phyloP scores from a whole-genome alignment of 2,329 filamentous ascomycete genomes.

The Penicillium rolfsii region DNA sequence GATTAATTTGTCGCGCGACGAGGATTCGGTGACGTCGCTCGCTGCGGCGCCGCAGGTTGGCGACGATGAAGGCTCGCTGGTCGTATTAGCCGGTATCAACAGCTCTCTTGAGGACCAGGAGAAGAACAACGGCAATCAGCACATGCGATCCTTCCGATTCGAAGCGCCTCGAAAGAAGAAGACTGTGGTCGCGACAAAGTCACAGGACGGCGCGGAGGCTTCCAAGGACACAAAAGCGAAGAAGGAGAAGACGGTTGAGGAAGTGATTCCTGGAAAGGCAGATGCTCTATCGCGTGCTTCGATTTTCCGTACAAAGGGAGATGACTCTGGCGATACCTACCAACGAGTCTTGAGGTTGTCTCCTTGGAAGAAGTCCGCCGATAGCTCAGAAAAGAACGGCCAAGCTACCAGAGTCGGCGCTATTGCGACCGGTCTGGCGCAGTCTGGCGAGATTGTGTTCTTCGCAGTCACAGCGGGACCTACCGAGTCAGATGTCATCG shows the following conservation, averaged over 20 bases:
- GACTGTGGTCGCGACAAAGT: neutral
- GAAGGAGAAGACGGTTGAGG: slow-evolving; percentile 28
- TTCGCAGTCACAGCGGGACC: slow-evolving; percentile 69
- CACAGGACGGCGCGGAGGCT: slow-evolving; percentile 22
- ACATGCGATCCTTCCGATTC: slow-evolving; percentile 77
- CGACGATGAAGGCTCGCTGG: slow-evolving; percentile 49
- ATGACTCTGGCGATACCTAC: slow-evolving; percentile 56
- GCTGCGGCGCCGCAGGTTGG: slow-evolving; percentile 65
- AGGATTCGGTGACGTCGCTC: slow-evolving; percentile 87
- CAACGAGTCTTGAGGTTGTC: slow-evolving; percentile 63
- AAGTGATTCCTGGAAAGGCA: slow-evolving; percentile 40
- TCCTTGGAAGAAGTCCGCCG: slow-evolving; percentile 45
- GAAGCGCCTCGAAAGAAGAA: slow-evolving; percentile 50
- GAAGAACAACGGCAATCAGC: slow-evolving; percentile 82
- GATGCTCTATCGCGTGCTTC: slow-evolving; percentile 54
- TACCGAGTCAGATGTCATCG: slow-evolving; percentile 56
- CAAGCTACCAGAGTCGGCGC: slow-evolving; percentile 70
- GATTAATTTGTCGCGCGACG: slow-evolving; percentile 76
- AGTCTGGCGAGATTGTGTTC: slow-evolving; percentile 75
- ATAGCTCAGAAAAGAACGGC: slow-evolving; percentile 33
- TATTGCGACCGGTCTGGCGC: slow-evolving; percentile 76
- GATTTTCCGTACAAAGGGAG: slow-evolving; percentile 52
- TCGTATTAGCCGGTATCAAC: slow-evolving; percentile 79
- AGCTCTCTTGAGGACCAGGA: slow-evolving; percentile 72
- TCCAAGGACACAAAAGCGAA: slow-evolving; percentile 14